A percentile compares a stretch with the other conserved stretches of the same genome.
Conservation (phyloP, 1,139 yeast species). For the Pneumocystis wakefieldiae region DNA sequence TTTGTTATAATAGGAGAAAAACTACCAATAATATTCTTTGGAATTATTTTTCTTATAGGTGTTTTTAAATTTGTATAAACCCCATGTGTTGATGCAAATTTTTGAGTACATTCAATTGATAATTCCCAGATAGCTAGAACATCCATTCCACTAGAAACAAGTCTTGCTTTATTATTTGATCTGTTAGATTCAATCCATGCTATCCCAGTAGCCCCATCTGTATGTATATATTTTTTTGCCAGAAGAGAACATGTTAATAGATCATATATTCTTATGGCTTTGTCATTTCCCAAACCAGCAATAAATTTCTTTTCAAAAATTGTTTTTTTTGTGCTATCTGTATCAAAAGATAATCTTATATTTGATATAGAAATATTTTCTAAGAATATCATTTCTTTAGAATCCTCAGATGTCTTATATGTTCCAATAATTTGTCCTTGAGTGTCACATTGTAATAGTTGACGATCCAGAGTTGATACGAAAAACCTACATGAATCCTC, state of each 20-base stretch:
- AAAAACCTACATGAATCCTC: not conserved
- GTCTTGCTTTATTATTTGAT: not conserved
- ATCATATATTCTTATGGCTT: slow-evolving; percentile 13
- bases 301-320: slow-evolving; percentile 4
- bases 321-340: not conserved
- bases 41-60: not conserved
- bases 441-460: slow-evolving; percentile 18
- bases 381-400: not conserved
- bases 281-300: slow-evolving; percentile 21
- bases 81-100: not conserved
- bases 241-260: slow-evolving; percentile 6
- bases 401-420: not conserved
- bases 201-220: slow-evolving; percentile 1
- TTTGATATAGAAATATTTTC: not conserved
- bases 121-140: not conserved
- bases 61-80: not conserved
- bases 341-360: not conserved
- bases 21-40: not conserved
- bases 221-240: slow-evolving; percentile 3
- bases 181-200: not conserved
- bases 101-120: not conserved
- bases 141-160: not conserved
- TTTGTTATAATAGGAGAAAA: not conserved
- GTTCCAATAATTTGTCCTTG: not conserved
- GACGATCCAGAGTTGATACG: not conserved